Conservation (phyloP, 1,284 basidiomycete genomes). For the Ustanciosporium gigantosporum region DNA sequence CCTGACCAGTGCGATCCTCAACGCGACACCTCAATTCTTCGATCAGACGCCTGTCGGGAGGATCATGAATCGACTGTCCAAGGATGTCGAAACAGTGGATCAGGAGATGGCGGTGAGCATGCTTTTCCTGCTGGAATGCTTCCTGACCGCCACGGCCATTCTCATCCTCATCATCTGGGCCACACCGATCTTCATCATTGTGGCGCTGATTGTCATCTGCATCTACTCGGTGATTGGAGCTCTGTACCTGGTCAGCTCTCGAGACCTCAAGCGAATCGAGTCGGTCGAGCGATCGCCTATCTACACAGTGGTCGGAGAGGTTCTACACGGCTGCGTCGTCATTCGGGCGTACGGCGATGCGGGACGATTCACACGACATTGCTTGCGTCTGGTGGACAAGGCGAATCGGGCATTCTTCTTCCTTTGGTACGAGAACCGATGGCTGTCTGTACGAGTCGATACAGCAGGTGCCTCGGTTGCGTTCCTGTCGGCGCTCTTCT, state of each 20-base stretch:
- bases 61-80: conserved; percentile 59
- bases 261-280: conserved; percentile 60
- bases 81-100: conserved; percentile 60
- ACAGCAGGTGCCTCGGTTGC: conserved; percentile 54
- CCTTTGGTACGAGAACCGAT: conserved; percentile 67
- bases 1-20: conserved; percentile 81
- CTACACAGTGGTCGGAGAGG: conserved; percentile 65
- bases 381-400: conserved; percentile 62
- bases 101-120: conserved; percentile 54
- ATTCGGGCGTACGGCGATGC: conserved; percentile 87
- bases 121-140: conserved; percentile 45
- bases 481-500: conserved; percentile 60
- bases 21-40: conserved; percentile 68
- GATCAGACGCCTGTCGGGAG: conserved; percentile 58
- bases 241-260: conserved; percentile 57
- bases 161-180: conserved; percentile 56
- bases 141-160: conserved; percentile 44
- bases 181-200: conserved; percentile 47
- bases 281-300: conserved; percentile 58
- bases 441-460: conserved; percentile 60
- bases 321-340: conserved; percentile 76
- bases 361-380: conserved; percentile 69
- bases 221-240: conserved; percentile 55
- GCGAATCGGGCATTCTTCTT: conserved; percentile 62
- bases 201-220: conserved; percentile 43